These are phyloP conservation scores for Claviceps lovelessii DNA, from an alignment of 2,329 filamentous ascomycete genomes.

Conservation along the genomic window DNA sequence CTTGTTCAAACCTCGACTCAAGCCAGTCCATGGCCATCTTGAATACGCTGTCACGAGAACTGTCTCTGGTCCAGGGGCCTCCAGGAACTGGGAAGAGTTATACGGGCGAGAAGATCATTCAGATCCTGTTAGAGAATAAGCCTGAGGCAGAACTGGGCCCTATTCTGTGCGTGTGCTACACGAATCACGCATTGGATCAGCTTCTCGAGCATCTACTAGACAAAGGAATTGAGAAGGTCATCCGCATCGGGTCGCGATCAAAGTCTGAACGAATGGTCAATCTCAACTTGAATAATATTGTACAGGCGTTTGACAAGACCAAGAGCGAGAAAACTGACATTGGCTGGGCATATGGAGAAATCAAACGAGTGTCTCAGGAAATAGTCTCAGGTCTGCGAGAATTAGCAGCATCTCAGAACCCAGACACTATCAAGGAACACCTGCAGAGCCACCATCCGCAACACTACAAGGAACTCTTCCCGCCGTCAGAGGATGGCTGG, in stretches of 20 bases:
- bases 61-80: slow-evolving; percentile 54
- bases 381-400: background rate
- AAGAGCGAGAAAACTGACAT: slow-evolving; percentile 22
- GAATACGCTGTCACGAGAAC: slow-evolving; percentile 32
- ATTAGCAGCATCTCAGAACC: background rate
- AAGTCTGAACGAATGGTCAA: slow-evolving; percentile 37
- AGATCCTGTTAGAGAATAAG: slow-evolving; percentile 33
- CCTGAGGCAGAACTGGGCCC: slow-evolving; percentile 27
- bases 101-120: slow-evolving; percentile 44
- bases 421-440: background rate
- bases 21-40: slow-evolving; percentile 38
- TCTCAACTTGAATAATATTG: slow-evolving; percentile 34
- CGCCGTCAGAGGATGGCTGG: background rate
- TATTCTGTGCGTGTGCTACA: slow-evolving; percentile 38
- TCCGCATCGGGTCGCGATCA: slow-evolving; percentile 47
- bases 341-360: slow-evolving; percentile 7
- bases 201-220: slow-evolving; percentile 46
- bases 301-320: slow-evolving; percentile 19
- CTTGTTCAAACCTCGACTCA: slow-evolving; percentile 34
- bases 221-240: slow-evolving; percentile 31
- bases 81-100: slow-evolving; percentile 58
- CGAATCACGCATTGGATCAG: slow-evolving; percentile 36
- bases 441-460: background rate
- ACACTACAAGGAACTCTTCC: background rate
- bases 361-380: background rate